A percentile compares a stretch with the other conserved stretches of the same genome.
phyloP scores from a whole-genome alignment of 2,329 filamentous ascomycete species.

The Penicillium palitans region DNA sequence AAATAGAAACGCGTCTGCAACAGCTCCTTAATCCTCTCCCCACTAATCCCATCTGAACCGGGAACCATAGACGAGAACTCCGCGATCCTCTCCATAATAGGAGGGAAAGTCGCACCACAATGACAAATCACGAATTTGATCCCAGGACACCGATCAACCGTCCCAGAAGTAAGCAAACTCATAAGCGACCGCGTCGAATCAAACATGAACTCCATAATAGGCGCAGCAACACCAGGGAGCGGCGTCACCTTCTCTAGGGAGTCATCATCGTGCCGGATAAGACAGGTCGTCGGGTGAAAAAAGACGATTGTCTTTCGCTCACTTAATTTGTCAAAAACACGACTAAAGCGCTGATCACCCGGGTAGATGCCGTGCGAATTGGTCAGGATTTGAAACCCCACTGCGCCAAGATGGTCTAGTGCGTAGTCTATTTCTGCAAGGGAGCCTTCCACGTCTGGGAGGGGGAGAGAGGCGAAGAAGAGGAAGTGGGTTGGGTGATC shows the following conservation, averaged over 20 bases:
- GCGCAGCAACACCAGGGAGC: constrained; percentile 20
- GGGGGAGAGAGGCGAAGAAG: constrained; percentile 56
- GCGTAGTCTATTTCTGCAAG: constrained; percentile 51
- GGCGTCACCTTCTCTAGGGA: constrained; percentile 16
- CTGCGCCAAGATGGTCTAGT: constrained; percentile 46
- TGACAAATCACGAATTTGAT: constrained; percentile 28
- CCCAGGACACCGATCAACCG: constrained; percentile 20
- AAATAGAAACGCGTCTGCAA: constrained; percentile 50
- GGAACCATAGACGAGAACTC: constrained; percentile 16
- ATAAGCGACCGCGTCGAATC: constrained; percentile 28
- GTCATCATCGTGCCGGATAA: constrained; percentile 1
- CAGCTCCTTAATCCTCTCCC: constrained; percentile 16
- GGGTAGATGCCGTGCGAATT: constrained; percentile 57
- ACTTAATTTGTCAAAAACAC: constrained; percentile 53
- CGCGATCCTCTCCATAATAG: constrained; percentile 24
- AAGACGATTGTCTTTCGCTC: constrained; percentile 51
- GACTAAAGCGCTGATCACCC: constrained; percentile 48
- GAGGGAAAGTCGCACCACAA: constrained; percentile 36
- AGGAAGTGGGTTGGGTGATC: constrained; percentile 44
- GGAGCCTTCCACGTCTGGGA: constrained; percentile 51
- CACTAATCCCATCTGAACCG: constrained; percentile 7
- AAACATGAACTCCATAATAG: constrained; percentile 33
- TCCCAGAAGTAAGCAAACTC: constrained; percentile 27
- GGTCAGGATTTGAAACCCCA: constrained; percentile 55
- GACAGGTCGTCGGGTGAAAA: constrained; percentile 53